phyloP scores from a whole-genome alignment of 352 stramenopile species.

The Globisporangium nagaii region DNA sequence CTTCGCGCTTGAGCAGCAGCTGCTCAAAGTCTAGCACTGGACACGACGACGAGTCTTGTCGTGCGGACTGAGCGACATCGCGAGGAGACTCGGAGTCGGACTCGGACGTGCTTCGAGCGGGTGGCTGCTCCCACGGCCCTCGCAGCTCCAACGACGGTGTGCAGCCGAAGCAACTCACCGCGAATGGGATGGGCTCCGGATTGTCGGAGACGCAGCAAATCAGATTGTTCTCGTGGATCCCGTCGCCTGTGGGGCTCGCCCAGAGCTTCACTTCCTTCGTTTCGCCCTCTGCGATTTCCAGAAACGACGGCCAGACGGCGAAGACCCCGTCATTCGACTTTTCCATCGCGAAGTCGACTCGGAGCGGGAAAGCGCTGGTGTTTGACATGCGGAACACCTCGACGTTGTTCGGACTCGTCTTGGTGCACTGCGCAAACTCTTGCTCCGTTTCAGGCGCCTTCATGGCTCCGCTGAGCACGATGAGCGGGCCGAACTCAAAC shows the following conservation, averaged over 20 bases:
- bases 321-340: constrained; percentile 43
- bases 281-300: constrained; percentile 86
- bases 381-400: constrained; percentile 93
- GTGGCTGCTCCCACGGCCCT: constrained; percentile 82
- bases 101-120: constrained; percentile 46
- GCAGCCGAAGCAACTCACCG: constrained; percentile 84
- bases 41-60: background rate
- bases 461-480: constrained; percentile 27
- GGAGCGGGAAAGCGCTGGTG: constrained; percentile 67
- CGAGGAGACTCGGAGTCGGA: constrained; percentile 8
- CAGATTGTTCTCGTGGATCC: constrained; percentile 67
- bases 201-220: constrained; percentile 91
- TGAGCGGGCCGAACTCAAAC: constrained; percentile 93
- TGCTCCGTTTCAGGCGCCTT: constrained; percentile 31
- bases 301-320: constrained; percentile 49
- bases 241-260: constrained; percentile 73
- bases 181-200: constrained; percentile 83
- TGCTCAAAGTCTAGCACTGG: constrained; percentile 88
- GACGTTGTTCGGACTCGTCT: constrained; percentile 63
- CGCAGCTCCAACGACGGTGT: constrained; percentile 67
- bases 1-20: constrained; percentile 82
- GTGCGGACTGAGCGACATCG: background rate
- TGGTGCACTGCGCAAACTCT: constrained; percentile 45
- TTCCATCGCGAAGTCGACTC: constrained; percentile 52
- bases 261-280: constrained; percentile 90